phyloP scores from a whole-genome alignment of 1,139 yeast species.

The Candida glucosophila region DNA sequence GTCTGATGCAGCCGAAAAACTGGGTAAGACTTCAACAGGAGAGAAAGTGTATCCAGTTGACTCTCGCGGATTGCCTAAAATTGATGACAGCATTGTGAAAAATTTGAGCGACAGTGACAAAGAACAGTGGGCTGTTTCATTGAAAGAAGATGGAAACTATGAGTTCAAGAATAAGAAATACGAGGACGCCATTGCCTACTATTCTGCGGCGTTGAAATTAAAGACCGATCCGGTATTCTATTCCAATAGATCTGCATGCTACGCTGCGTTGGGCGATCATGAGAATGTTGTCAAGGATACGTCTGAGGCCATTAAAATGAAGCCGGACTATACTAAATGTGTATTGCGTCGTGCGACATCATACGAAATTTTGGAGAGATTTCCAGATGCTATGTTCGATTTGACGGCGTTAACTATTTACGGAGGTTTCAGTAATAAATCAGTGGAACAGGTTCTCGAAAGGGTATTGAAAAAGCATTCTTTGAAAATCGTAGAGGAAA shows the following conservation, averaged over 20 bases:
- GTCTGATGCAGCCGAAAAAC: conserved; percentile 7
- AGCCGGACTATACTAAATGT: conserved; percentile 89
- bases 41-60: conserved; percentile 37
- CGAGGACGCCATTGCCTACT: conserved; percentile 65
- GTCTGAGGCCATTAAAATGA: conserved; percentile 72
- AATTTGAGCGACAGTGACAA: conserved; percentile 44
- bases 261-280: conserved; percentile 69
- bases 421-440: conserved; percentile 72
- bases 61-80: conserved; percentile 47
- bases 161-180: conserved; percentile 66
- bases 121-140: conserved; percentile 62
- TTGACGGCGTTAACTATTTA: conserved; percentile 74
- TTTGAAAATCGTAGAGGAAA: conserved; percentile 53
- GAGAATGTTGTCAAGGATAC: conserved; percentile 85
- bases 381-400: conserved; percentile 84
- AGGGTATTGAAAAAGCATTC: conserved; percentile 78
- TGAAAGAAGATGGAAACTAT: conserved; percentile 86
- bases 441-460: conserved; percentile 77
- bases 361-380: conserved; percentile 70
- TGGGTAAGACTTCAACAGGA: conserved; percentile 7
- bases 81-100: conserved; percentile 39
- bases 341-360: conserved; percentile 73
- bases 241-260: conserved; percentile 94
- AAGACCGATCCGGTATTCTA: conserved; percentile 80
- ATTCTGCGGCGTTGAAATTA: conserved; percentile 67